Conservation (phyloP, 1,284 basidiomycete species). For the Cryptococcus sp. region DNA sequence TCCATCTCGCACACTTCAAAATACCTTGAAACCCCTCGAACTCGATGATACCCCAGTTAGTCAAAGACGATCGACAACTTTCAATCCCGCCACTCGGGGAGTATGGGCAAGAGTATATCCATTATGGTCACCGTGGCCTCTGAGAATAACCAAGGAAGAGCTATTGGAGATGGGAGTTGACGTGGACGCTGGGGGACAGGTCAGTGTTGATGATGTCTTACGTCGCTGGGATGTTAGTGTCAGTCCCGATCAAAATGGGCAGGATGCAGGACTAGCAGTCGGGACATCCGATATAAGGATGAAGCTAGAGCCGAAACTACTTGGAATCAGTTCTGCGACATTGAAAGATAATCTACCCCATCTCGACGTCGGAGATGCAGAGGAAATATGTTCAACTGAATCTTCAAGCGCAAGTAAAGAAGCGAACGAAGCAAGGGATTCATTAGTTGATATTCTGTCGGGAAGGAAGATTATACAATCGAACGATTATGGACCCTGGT, state of each 20-base stretch:
- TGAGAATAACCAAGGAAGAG: conserved; percentile 63
- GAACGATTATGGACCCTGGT: conserved; percentile 73
- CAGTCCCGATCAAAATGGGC: not conserved
- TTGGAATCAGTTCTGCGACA: conserved; percentile 62
- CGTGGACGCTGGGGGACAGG: conserved; percentile 39
- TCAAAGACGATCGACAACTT: conserved; percentile 64
- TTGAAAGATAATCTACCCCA: conserved; percentile 74
- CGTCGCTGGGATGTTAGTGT: conserved; percentile 37
- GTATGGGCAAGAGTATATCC: conserved; percentile 76
- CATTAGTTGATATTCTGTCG: conserved; percentile 73
- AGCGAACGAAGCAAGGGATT: conserved; percentile 53
- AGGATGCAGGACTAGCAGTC: conserved; percentile 26
- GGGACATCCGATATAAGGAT: conserved; percentile 52
- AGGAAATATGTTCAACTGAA: conserved; percentile 44
- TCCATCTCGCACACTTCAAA: conserved; percentile 29
- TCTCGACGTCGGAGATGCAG: conserved; percentile 79
- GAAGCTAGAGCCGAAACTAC: conserved; percentile 57
- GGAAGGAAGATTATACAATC: conserved; percentile 71
- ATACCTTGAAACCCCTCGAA: conserved; percentile 19
- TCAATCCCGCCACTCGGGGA: conserved; percentile 45
- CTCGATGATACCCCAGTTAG: conserved; percentile 57
- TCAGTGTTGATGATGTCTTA: conserved; percentile 58
- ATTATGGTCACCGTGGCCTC: conserved; percentile 79
- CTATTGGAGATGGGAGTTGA: conserved; percentile 61
- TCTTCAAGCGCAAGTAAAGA: conserved; percentile 4